Evolutionary conservation across 345 rosid genomes (phyloP).

Genomic region (Salix koriyanagi): DNA sequence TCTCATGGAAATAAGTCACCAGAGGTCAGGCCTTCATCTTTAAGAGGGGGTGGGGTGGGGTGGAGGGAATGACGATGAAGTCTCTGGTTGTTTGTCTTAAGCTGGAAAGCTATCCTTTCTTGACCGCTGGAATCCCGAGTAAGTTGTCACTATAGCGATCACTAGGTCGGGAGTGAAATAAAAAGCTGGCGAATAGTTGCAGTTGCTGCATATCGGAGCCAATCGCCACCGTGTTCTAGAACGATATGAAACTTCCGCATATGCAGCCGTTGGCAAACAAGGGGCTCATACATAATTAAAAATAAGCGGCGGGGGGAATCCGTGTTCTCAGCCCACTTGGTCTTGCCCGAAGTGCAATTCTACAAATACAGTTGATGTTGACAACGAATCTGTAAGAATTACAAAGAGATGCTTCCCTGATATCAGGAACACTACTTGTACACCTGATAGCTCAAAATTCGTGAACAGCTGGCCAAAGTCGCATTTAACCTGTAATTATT

Average conservation of each 20-base stretch:
- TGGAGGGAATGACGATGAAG: too few species aligned
- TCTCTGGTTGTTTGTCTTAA: too few species aligned
- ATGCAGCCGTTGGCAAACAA: neutral
- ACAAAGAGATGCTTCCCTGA: neutral
- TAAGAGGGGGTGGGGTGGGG: too few species aligned
- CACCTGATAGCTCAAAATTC: neutral
- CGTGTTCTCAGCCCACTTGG: neutral
- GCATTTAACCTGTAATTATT: neutral
- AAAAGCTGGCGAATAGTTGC: too few species aligned
- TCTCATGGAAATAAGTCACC: too few species aligned
- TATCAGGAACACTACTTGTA: neutral
- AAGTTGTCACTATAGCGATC: too few species aligned
- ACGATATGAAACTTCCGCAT: neutral
- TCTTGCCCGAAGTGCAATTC: neutral
- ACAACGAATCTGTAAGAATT: neutral
- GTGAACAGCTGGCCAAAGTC: neutral
- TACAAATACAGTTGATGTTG: neutral
- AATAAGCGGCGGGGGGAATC: rapidly evolving
- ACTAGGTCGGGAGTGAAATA: too few species aligned
- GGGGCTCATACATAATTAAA: neutral
- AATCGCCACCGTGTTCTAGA: too few species aligned
- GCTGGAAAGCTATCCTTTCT: too few species aligned
- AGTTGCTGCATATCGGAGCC: too few species aligned
- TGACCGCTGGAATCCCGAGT: too few species aligned
- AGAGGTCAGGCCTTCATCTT: too few species aligned